Evolutionary conservation across 257 asterid genomes (phyloP), one percentile per base, ranked within the genome.

Genomic region (Marsdenia floribunda): DNA sequence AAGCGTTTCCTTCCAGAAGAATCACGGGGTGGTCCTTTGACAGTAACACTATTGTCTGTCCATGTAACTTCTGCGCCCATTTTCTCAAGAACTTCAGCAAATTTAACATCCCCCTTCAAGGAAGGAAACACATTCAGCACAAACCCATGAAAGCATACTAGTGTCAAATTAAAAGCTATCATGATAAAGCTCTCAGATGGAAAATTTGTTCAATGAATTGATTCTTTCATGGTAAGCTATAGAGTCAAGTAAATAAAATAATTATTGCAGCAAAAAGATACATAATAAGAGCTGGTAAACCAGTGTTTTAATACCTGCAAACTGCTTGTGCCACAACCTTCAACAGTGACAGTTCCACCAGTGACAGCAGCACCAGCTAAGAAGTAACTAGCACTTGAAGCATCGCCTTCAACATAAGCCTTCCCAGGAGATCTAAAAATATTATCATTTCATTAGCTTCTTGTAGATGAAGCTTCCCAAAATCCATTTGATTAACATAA

Each of bases 381-480:
- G 88, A 95, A 95, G 90, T 95, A 95, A 81, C 99, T 95, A 75
- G 99, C 98, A 72, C 98, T 95, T n/a, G 98, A 95, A 76, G 99
- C 99, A 80, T 95, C 99, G 71, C 98, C 99, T 89, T 95, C 99
- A 14, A 95, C 99, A 58, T 82, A 92, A 70, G 96, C 93, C 58
- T 92, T 95, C 74, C 98, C 99, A 33, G 98, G 99, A 70, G 99
- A 95, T 83, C 99, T 95, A 72, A 61, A 68, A 60, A 69, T 58
- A 76, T 50, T 2, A 22, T 59, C 14, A 49, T 73, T 16, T 9
- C 68, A 81, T 35, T 77, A 58, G 71, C 42, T 75, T 77, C 37
- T 33, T 3, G 22, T 5, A 24, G 47, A 72, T 66, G 26, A 63
- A 83, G 55, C 46, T 69, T 63, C 54, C 68, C 47, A 74, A 15